phyloP scores from a whole-genome alignment of 495 filamentous ascomycete species.

The Penicillium nucicola region DNA sequence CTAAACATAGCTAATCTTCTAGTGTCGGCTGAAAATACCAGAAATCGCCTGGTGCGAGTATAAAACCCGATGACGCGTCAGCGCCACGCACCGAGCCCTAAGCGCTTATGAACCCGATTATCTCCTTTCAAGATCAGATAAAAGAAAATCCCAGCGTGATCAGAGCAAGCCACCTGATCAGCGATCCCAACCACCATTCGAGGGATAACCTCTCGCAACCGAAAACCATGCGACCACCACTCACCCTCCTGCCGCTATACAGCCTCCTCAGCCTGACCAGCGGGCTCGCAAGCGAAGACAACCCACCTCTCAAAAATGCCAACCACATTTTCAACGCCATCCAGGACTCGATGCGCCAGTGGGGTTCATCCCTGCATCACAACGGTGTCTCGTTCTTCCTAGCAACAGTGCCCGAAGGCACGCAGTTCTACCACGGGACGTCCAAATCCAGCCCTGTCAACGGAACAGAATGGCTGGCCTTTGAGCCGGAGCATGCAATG shows the following conservation, averaged over 20 bases:
- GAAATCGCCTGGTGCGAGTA: background rate
- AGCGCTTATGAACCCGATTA: background rate
- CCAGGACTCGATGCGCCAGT: conserved; percentile 66
- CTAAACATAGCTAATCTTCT: conserved; percentile 3
- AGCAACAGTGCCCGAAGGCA: conserved; percentile 53
- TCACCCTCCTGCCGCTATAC: conserved; percentile 8
- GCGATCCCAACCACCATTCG: too few relatives aligned
- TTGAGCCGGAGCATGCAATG: conserved; percentile 66
- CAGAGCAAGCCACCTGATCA: too few relatives aligned
- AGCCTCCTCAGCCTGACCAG: conserved; percentile 7
- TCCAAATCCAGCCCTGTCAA: conserved; percentile 31
- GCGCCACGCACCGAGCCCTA: background rate
- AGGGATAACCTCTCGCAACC: background rate
- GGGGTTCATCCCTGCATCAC: conserved; percentile 64
- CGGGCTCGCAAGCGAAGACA: background rate
- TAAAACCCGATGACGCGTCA: conserved; percentile 1
- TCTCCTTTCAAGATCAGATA: background rate
- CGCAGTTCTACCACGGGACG: conserved; percentile 62
- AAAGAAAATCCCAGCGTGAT: background rate
- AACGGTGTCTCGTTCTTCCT: conserved; percentile 68
- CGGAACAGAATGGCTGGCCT: conserved; percentile 65
- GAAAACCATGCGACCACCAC: conserved; percentile 6
- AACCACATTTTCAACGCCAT: conserved; percentile 66
- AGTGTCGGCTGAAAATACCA: conserved; percentile 1
- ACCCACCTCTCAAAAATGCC: conserved; percentile 34